These are phyloP conservation scores for Lecanicillium sp. DNA, from an alignment of 2,329 filamentous ascomycete species.

Conservation along the genomic window DNA sequence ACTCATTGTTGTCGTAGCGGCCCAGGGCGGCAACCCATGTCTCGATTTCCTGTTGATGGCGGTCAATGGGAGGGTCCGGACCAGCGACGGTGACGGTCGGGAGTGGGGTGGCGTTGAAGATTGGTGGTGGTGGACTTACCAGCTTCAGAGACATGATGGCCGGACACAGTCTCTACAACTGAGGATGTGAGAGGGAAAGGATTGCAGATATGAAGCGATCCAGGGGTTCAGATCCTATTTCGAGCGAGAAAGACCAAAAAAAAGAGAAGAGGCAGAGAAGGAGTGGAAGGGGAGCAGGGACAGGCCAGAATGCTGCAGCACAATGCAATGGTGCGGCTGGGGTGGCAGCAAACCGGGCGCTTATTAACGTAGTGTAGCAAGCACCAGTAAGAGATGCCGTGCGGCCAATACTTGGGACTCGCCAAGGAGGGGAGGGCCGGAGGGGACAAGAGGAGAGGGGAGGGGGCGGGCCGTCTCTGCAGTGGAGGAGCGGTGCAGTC, in stretches of 20 bases:
- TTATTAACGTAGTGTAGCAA: constrained; percentile 7
- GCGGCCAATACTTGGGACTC: constrained; percentile 10
- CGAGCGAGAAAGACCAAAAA: not conserved
- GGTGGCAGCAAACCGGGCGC: constrained; percentile 10
- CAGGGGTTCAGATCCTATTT: not conserved
- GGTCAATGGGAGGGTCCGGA: not conserved
- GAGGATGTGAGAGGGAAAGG: not conserved
- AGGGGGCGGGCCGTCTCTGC: no score
- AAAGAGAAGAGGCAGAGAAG: not conserved
- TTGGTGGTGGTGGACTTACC: constrained; percentile 32
- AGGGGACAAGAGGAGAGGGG: no score
- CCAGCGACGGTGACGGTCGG: not conserved
- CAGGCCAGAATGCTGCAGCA: constrained; percentile 8
- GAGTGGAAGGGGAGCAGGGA: not conserved
- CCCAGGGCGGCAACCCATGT: constrained; percentile 90
- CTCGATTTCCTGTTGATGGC: constrained; percentile 76
- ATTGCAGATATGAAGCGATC: not conserved
- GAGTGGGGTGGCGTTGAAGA: not conserved
- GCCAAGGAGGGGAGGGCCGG: no score
- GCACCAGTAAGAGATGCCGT: constrained; percentile 9
- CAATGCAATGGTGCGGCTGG: constrained; percentile 12
- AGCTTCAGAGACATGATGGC: constrained; percentile 55
- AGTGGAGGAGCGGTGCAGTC: not conserved
- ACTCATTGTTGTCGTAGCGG: constrained; percentile 96
- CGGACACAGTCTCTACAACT: constrained; percentile 15